Percentiles rank a stretch among this genome's conserved stretches.
These are phyloP conservation scores for Coemansia sp. DNA, from an alignment of 192 early-diverging fungal genomes.

Conservation along the genomic window DNA sequence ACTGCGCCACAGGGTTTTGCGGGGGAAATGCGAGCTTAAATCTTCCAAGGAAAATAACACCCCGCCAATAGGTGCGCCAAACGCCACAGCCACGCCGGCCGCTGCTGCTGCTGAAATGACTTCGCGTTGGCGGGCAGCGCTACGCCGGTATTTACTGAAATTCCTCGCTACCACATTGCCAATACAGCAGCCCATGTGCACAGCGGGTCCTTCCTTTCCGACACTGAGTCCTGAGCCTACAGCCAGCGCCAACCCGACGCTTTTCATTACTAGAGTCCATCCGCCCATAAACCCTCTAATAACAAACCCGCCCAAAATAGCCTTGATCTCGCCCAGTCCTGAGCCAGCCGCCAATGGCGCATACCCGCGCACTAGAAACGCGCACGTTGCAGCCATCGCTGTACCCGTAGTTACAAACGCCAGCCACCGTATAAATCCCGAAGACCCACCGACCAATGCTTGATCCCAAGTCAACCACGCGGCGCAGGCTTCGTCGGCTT, in stretches of 20 bases:
- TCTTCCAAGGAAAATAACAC: slow-evolving; percentile 84
- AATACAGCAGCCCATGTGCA: slow-evolving; percentile 90
- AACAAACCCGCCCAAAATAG: slow-evolving; percentile 87
- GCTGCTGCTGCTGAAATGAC: slow-evolving; percentile 73
- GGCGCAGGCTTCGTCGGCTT: slow-evolving; percentile 58
- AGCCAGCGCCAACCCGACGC: slow-evolving; percentile 72
- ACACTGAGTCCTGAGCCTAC: slow-evolving; percentile 84
- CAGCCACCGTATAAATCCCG: slow-evolving; percentile 73
- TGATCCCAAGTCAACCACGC: slow-evolving; percentile 78
- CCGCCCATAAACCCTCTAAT: slow-evolving; percentile 91
- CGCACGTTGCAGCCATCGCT: slow-evolving; percentile 71
- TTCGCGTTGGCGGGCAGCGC: slow-evolving; percentile 72
- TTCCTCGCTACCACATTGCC: slow-evolving; percentile 82
- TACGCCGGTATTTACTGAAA: slow-evolving; percentile 83
- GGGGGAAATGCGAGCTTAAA: slow-evolving; percentile 93
- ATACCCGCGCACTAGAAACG: slow-evolving; percentile 72
- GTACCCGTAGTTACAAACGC: slow-evolving; percentile 78
- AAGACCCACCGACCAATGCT: slow-evolving; percentile 51
- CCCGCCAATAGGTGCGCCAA: slow-evolving; percentile 73
- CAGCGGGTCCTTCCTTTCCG: slow-evolving; percentile 95
- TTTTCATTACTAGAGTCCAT: slow-evolving; percentile 86
- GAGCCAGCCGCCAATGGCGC: slow-evolving; percentile 94
- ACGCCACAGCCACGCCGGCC: slow-evolving; percentile 76
- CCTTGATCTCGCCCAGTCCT: slow-evolving; percentile 92
- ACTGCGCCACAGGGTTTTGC: slow-evolving; percentile 93